A percentile compares a stretch with the other conserved stretches of the same genome.
Evolutionary conservation across 257 asterid genomes (phyloP).

Genomic region (Cinchona pubescens): DNA sequence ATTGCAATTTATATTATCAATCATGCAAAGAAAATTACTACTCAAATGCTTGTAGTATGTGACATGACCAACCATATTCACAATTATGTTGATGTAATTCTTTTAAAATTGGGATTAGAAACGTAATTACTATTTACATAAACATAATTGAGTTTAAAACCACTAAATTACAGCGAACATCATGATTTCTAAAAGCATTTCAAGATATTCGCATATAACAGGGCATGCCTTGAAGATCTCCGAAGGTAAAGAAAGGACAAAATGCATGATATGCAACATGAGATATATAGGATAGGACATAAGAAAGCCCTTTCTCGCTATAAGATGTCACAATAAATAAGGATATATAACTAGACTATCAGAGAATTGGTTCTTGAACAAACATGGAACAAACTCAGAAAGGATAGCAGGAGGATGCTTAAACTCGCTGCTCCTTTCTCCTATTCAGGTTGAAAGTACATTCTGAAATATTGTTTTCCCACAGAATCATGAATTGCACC

Average conservation of each 20-base stretch:
- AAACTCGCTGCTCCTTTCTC: neutral
- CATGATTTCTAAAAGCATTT: neutral
- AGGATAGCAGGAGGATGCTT: neutral
- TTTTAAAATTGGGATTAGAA: neutral
- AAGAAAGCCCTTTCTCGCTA: too few species aligned
- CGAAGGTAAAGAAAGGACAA: neutral
- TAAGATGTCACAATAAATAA: too few species aligned
- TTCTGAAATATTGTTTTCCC: neutral
- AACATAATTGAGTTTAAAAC: too few species aligned
- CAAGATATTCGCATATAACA: neutral
- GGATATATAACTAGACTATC: neutral
- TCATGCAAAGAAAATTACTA: neutral
- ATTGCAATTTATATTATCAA: neutral
- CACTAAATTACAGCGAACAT: neutral
- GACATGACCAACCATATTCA: neutral
- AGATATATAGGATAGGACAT: too few species aligned
- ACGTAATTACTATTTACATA: neutral
- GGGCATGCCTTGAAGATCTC: too few species aligned
- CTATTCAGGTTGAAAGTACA: neutral
- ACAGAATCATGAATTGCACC: neutral
- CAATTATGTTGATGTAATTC: neutral
- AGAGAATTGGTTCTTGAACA: too few species aligned
- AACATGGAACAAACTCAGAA: too few species aligned
- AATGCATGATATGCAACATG: too few species aligned
- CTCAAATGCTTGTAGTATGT: neutral